Evolutionary conservation across 1,284 basidiomycete genomes (phyloP).

Genomic region (Ustilago xerochloae): DNA sequence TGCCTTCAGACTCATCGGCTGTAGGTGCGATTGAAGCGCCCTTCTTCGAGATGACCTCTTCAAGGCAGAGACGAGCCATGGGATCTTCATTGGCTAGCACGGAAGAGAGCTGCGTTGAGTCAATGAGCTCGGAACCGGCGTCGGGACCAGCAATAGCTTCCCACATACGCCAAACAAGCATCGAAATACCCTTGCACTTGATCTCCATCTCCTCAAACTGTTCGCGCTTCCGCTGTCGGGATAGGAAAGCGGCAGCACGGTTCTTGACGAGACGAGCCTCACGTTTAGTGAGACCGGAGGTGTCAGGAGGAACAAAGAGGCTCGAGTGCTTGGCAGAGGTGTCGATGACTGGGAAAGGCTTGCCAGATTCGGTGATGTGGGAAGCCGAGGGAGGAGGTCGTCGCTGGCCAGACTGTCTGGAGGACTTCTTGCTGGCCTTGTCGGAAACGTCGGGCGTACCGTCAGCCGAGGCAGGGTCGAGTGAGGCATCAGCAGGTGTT

Average conservation of each 20-base stretch:
- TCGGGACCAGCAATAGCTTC: constrained; percentile 53
- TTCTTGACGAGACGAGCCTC: constrained; percentile 91
- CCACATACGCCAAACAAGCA: constrained; percentile 63
- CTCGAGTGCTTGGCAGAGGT: constrained; percentile 67
- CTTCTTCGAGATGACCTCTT: constrained; percentile 53
- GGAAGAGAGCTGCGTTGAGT: constrained; percentile 30
- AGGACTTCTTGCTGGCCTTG: constrained; percentile 24
- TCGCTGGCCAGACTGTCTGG: constrained; percentile 26
- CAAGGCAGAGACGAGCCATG: constrained; percentile 46
- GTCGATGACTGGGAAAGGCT: constrained; percentile 67
- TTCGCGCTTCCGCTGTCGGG: constrained; percentile 87
- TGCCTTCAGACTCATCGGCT: constrained; percentile 40
- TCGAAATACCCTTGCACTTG: constrained; percentile 72
- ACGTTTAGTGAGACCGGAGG: constrained; percentile 84
- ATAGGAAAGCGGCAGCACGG: constrained; percentile 87
- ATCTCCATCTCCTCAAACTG: constrained; percentile 89
- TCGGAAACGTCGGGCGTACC: constrained; percentile 7
- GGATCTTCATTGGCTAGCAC: constrained; percentile 48
- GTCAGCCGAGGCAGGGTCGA: constrained; percentile 11
- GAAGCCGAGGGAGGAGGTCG: constrained; percentile 63
- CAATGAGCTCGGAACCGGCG: constrained; percentile 29
- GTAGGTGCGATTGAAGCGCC: constrained; percentile 59
- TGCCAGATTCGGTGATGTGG: constrained; percentile 64
- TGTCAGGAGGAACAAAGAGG: constrained; percentile 83
- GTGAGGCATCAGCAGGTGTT: constrained; percentile 10